Conservation (phyloP, 2,329 filamentous ascomycete species). For the Calonectria henricotiae region DNA sequence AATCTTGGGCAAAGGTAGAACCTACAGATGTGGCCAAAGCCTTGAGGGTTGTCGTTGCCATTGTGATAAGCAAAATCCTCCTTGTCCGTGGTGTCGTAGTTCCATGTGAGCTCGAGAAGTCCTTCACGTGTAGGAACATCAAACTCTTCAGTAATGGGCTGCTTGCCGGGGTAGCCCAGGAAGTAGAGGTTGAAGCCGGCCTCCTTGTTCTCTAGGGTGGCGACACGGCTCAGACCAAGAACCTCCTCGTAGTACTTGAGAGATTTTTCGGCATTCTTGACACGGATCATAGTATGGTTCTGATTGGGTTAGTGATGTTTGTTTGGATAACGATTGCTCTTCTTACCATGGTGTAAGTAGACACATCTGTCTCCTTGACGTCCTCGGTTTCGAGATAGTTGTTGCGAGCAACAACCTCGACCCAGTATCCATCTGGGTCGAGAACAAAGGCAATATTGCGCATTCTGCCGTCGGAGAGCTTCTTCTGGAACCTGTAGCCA, state of each 20-base stretch:
- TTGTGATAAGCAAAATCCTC: slow-evolving; percentile 89
- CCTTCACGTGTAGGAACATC: slow-evolving; percentile 82
- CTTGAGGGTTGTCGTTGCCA: slow-evolving; percentile 92
- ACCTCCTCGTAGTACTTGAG: slow-evolving; percentile 88
- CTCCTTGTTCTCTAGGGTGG: slow-evolving; percentile 79
- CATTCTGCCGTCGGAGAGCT: slow-evolving; percentile 90
- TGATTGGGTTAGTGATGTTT: slow-evolving; percentile 53
- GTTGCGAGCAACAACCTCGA: slow-evolving; percentile 85
- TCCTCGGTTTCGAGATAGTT: slow-evolving; percentile 80
- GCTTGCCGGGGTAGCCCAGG: slow-evolving; percentile 80
- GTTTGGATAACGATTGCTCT: neutral
- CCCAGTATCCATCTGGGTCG: slow-evolving; percentile 91
- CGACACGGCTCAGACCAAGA: slow-evolving; percentile 88
- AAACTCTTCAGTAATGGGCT: slow-evolving; percentile 69
- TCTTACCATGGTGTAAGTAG: slow-evolving; percentile 80
- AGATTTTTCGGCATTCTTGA: slow-evolving; percentile 85
- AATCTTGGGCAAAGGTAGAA: slow-evolving; percentile 41
- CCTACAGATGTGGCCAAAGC: slow-evolving; percentile 93
- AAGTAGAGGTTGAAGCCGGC: slow-evolving; percentile 94
- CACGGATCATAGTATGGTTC: slow-evolving; percentile 96
- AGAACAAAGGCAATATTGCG: slow-evolving; percentile 90
- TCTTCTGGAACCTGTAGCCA: slow-evolving; percentile 96
- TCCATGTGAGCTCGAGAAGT: slow-evolving; percentile 91
- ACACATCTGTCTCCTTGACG: slow-evolving; percentile 80
- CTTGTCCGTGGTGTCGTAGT: slow-evolving; percentile 88